These are phyloP conservation scores for Globisporangium acanthophoron DNA, from an alignment of 352 stramenopile genomes.

Conservation along the genomic window DNA sequence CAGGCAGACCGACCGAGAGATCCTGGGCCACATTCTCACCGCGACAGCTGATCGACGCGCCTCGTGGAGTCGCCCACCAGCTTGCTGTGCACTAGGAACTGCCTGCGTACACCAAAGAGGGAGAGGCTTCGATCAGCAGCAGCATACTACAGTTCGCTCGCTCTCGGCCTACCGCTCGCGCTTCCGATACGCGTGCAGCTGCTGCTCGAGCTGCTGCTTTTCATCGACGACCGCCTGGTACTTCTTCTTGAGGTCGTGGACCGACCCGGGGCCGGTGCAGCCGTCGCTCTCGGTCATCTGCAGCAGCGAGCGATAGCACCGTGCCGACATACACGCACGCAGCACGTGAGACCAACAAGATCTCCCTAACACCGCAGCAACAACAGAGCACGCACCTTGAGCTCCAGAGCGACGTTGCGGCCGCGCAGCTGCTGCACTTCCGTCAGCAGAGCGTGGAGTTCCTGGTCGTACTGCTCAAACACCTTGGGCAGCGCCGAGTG, in stretches of 20 bases:
- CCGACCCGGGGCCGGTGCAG: slow-evolving; percentile 13
- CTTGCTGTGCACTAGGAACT: slow-evolving; percentile 61
- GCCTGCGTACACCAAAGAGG: slow-evolving; percentile 15
- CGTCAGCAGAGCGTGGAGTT: slow-evolving; percentile 40
- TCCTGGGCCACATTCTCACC: slow-evolving; percentile 19
- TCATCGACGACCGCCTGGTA: slow-evolving; percentile 58
- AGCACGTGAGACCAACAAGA: neutral
- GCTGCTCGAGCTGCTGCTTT: slow-evolving; percentile 47
- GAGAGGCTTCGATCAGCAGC: neutral
- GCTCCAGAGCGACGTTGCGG: slow-evolving; percentile 61
- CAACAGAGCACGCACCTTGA: slow-evolving; percentile 25
- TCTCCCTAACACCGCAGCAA: neutral
- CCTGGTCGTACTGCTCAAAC: slow-evolving; percentile 74
- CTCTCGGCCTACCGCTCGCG: slow-evolving; percentile 37
- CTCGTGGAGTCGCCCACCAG: slow-evolving; percentile 59
- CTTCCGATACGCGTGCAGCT: slow-evolving; percentile 51
- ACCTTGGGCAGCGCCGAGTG: slow-evolving; percentile 37
- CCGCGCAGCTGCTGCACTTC: slow-evolving; percentile 55
- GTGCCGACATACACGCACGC: neutral
- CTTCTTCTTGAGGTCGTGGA: slow-evolving; percentile 57
- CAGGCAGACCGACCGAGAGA: no score
- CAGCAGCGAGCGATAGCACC: no score
- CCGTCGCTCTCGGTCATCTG: slow-evolving; percentile 12
- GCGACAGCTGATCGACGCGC: slow-evolving; percentile 52
- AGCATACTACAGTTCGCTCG: neutral